Evolutionary conservation across 2,329 filamentous ascomycete species (phyloP), one percentile per base, ranked within the genome.

Genomic region (Trichoderma atroviride): DNA sequence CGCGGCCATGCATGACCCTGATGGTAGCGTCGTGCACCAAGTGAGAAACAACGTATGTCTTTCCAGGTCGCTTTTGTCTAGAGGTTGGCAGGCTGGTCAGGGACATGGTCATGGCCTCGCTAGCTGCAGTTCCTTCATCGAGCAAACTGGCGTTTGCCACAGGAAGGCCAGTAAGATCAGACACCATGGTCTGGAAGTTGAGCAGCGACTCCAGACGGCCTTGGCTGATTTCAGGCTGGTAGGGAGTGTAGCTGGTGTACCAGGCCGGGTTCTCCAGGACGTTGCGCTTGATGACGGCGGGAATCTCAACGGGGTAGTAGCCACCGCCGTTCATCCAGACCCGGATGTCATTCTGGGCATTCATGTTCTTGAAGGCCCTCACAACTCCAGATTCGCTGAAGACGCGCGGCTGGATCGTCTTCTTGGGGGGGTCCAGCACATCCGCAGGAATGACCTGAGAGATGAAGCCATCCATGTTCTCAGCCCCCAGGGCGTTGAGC

Each of bases 231-330:
- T 98, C 95, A 2, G 95, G 92, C 83, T 98, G 95, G 81, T 97
- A 98, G 19, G 95, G 95, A 0, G 95, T 97, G 80, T 98, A 97
- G 82, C 94, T 97, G 52, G 95, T 98, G 80, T 98, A 98, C 95
- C 95, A 98, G 11, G 91, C 94, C 5, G 95, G 95, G 79, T 92
- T 95, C 84, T 98, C 94, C 70, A 98, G 83, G 5, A 98, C 87
- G 78, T 97, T 97, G 74, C 94, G 87, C 84, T 96, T 93, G 79
- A 98, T 97, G 69, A 97, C 94, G 68, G 93, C 88, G 5, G 95
- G 95, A 0, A 92, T 91, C 74, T 91, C 87, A n/a, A 93, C 95
- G 43, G 89, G 91, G 73, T 95, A 93, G 84, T 97, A 98, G 69
- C 95, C 95, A 69, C 88, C 89, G 5, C 95, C 95, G 73, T 97